Evolutionary conservation across 768 basidiomycete species (phyloP).

Genomic region (Tylopilus vinaceipallidus): DNA sequence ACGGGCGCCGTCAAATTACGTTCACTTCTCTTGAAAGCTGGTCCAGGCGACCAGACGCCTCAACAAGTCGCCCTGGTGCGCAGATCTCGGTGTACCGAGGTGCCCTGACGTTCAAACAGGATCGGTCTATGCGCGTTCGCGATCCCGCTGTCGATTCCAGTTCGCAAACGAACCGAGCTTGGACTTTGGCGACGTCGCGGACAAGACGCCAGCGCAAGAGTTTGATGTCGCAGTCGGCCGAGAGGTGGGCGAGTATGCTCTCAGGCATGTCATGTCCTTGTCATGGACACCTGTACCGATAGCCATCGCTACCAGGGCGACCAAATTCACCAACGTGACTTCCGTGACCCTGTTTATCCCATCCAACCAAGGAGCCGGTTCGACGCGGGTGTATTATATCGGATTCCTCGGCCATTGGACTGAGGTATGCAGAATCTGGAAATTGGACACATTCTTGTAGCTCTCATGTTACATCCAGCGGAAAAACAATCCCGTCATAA

Average conservation of each 20-base stretch:
- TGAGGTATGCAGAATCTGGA: slow-evolving; percentile 46
- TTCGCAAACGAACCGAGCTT: slow-evolving; percentile 74
- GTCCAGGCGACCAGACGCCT: slow-evolving; percentile 78
- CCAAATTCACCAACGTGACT: slow-evolving; percentile 82
- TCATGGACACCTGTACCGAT: not conserved
- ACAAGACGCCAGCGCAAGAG: slow-evolving; percentile 66
- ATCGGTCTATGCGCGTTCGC: not conserved
- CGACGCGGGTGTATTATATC: slow-evolving; percentile 75
- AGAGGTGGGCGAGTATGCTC: slow-evolving; percentile 81
- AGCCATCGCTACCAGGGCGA: slow-evolving; percentile 48
- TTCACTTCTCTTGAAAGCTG: slow-evolving; percentile 79
- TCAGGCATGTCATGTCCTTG: slow-evolving; percentile 53
- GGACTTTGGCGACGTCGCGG: slow-evolving; percentile 75
- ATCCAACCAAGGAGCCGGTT: slow-evolving; percentile 74
- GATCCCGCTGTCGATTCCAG: slow-evolving; percentile 37
- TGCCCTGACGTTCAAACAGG: not conserved
- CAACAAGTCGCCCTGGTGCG: slow-evolving; percentile 67
- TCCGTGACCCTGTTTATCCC: slow-evolving; percentile 85
- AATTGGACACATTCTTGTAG: not conserved
- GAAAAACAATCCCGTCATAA: slow-evolving; percentile 73
- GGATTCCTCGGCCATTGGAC: slow-evolving; percentile 84
- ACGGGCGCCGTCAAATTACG: slow-evolving; percentile 84
- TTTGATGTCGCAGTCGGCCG: slow-evolving; percentile 65
- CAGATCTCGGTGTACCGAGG: not conserved
- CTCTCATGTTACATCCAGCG: slow-evolving; percentile 44